Evolutionary conservation across 306 rosid species (phyloP).

Genomic region (Castanea mollissima): DNA sequence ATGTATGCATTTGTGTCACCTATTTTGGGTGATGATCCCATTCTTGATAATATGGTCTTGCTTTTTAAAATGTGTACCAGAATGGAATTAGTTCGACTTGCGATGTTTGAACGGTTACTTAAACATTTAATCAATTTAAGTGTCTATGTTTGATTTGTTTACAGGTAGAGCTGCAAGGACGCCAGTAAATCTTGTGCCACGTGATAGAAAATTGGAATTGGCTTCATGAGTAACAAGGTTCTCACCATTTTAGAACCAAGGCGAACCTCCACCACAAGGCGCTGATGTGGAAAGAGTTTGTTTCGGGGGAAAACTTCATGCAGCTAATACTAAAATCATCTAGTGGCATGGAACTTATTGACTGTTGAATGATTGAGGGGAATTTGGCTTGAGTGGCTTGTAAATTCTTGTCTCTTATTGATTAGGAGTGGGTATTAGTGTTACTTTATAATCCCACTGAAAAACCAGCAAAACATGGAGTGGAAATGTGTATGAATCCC

Average conservation of each 20-base stretch:
- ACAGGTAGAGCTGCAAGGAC: slow-evolving; percentile 54
- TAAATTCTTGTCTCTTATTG: neutral
- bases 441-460: neutral
- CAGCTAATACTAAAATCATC: neutral
- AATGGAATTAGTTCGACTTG: neutral
- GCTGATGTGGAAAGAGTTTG: neutral
- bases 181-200: slow-evolving; percentile 36
- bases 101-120: neutral
- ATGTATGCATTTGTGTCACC: no score
- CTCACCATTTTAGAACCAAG: neutral
- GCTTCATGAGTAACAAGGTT: slow-evolving; percentile 20
- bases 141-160: slow-evolving; percentile 16
- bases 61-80: no score
- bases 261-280: neutral
- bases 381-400: neutral
- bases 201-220: slow-evolving; percentile 36
- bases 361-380: no score
- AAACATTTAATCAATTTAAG: neutral
- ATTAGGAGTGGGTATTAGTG: neutral
- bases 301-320: neutral
- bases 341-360: neutral
- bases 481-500: neutral
- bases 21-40: no score
- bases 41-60: no score
- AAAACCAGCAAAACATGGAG: neutral